Conservation (phyloP, 306 rosid species). For the Adenanthera pavonina region DNA sequence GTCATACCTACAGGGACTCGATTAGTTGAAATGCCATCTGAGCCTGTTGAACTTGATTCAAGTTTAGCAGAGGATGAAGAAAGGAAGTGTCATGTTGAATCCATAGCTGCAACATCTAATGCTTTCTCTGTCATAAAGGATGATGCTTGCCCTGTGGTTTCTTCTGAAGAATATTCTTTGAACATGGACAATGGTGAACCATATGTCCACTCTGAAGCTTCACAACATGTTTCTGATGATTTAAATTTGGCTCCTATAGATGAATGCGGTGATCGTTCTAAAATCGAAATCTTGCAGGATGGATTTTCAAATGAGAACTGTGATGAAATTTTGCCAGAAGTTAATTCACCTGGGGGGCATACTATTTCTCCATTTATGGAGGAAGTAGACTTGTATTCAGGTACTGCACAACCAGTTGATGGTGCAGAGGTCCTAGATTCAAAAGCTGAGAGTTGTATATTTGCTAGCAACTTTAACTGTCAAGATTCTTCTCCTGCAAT, state of each 20-base stretch:
- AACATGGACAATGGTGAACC: constrained; percentile 48
- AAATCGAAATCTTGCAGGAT: constrained; percentile 41
- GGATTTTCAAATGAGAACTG: constrained; percentile 44
- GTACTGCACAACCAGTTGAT: constrained; percentile 36
- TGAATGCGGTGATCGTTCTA: constrained; percentile 39
- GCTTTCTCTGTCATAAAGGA: constrained; percentile 41
- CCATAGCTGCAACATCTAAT: constrained; percentile 39
- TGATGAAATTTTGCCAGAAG: constrained; percentile 36
- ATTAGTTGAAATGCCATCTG: constrained; percentile 49
- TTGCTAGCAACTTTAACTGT: constrained; percentile 38
- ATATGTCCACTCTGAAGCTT: constrained; percentile 46
- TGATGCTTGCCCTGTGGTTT: constrained; percentile 41
- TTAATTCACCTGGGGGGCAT: constrained; percentile 49
- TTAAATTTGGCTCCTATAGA: constrained; percentile 48
- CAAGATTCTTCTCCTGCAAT: constrained; percentile 45
- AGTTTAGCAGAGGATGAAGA: constrained; percentile 46
- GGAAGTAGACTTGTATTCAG: constrained; percentile 47
- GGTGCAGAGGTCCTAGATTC: constrained; percentile 37
- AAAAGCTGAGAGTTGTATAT: constrained; percentile 41
- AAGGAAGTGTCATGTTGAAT: constrained; percentile 43
- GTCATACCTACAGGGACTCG: constrained; percentile 42
- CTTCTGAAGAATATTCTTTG: constrained; percentile 45
- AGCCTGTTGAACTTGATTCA: constrained; percentile 39
- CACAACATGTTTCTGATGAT: constrained; percentile 44
- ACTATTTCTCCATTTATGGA: constrained; percentile 40